These are phyloP conservation scores for Thraustochytrium sp. DNA, from an alignment of 352 stramenopile species.

Conservation along the genomic window DNA sequence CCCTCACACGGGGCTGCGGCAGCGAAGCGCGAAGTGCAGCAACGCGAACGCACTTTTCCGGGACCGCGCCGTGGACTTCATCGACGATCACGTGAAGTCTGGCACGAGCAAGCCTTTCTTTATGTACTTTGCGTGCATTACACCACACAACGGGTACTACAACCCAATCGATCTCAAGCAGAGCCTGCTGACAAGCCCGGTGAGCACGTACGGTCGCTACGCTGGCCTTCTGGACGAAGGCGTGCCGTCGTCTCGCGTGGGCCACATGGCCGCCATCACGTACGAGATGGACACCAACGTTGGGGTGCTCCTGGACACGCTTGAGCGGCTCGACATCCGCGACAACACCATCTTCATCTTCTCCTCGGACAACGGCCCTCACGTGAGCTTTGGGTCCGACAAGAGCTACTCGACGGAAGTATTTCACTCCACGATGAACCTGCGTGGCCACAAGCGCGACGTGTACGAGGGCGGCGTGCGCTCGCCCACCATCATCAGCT, in stretches of 20 bases:
- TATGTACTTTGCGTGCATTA: neutral
- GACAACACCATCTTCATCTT: constrained; percentile 30
- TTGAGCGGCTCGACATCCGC: neutral
- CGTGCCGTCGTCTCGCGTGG: neutral
- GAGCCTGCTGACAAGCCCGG: neutral
- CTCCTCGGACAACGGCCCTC: constrained; percentile 22
- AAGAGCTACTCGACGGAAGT: neutral
- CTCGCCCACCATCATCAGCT: constrained; percentile 18
- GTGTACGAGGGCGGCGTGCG: neutral
- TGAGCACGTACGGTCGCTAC: constrained; percentile 27
- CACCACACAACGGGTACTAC: constrained; percentile 18
- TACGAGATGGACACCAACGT: constrained; percentile 3
- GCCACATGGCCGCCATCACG: constrained; percentile 18
- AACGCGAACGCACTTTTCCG: constrained; percentile 18
- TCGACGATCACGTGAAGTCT: constrained; percentile 1
- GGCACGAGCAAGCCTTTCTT: neutral
- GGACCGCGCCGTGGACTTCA: neutral
- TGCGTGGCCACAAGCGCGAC: neutral
- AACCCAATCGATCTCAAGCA: neutral
- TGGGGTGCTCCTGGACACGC: neutral
- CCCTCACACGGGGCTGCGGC: neutral
- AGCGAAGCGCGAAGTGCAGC: neutral
- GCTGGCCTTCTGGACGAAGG: neutral
- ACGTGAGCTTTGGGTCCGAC: neutral
- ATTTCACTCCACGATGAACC: neutral